Evolutionary conservation across 805 yeast species (phyloP).

Genomic region (Yamadazyma insecticola): DNA sequence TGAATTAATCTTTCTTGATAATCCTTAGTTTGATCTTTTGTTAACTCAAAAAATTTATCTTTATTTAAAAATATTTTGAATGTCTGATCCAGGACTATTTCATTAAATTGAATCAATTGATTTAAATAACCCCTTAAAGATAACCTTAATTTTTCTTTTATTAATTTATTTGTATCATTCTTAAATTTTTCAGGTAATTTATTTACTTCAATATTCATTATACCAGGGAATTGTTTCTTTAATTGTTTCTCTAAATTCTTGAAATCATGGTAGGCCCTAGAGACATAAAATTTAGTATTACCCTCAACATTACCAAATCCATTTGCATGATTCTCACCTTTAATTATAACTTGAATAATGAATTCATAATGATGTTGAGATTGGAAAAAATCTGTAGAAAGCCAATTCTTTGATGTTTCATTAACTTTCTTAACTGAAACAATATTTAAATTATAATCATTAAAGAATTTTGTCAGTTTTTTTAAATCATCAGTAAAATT

Average conservation of each 20-base stretch:
- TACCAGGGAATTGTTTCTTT: conserved; percentile 60
- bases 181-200: conserved; percentile 52
- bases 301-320: conserved; percentile 3
- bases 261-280: conserved; percentile 68
- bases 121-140: conserved; percentile 72
- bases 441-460: conserved; percentile 63
- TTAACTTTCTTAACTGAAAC: conserved; percentile 51
- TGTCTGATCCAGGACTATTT: conserved; percentile 48
- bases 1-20: conserved; percentile 52
- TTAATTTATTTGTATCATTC: conserved; percentile 33
- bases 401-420: not conserved
- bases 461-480: conserved; percentile 33
- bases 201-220: conserved; percentile 42
- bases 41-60: conserved; percentile 31
- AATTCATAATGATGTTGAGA: conserved; percentile 38
- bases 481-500: no score
- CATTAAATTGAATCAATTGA: conserved; percentile 47
- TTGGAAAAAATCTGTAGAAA: no score
- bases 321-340: conserved; percentile 6
- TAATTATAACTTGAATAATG: conserved; percentile 41
- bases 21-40: conserved; percentile 48
- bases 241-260: conserved; percentile 50
- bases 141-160: conserved; percentile 73
- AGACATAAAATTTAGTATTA: conserved; percentile 39
- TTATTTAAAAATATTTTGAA: conserved; percentile 51